Percentiles rank a stretch among this genome's conserved stretches.
phyloP scores from a whole-genome alignment of 805 yeast species.

The Vanderwaltozyma polyspora region DNA sequence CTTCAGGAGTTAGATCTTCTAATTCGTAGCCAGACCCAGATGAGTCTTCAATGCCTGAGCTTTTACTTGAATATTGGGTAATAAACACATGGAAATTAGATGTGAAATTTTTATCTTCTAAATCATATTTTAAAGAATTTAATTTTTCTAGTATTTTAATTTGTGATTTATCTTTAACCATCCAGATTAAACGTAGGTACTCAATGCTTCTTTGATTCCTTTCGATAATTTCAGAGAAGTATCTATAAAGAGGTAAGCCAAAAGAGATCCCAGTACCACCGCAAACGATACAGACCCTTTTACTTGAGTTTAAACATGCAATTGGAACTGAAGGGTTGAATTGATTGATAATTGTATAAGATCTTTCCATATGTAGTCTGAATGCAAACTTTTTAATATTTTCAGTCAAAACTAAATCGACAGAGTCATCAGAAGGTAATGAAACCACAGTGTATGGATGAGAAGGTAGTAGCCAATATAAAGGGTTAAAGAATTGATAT shows the following conservation, averaged over 20 bases:
- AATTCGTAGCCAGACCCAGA: no score
- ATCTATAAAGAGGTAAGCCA: constrained; percentile 42
- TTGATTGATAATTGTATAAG: constrained; percentile 32
- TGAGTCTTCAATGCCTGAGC: constrained; percentile 1
- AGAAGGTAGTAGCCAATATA: constrained; percentile 42
- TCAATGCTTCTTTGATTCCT: constrained; percentile 4
- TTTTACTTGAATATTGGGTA: constrained; percentile 8
- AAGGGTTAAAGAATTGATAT: constrained; percentile 26
- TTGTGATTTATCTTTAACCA: constrained; percentile 37
- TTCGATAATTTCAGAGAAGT: constrained; percentile 11
- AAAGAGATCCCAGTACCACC: constrained; percentile 71
- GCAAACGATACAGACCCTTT: constrained; percentile 42
- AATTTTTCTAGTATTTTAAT: constrained; percentile 30
- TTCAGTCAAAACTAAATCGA: constrained; percentile 37
- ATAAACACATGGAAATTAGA: constrained; percentile 7
- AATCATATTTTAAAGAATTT: constrained; percentile 3
- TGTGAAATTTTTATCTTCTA: constrained; percentile 2
- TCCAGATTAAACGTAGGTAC: constrained; percentile 42
- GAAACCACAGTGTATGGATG: constrained; percentile 61
- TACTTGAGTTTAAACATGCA: constrained; percentile 37
- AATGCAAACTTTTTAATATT: constrained; percentile 19
- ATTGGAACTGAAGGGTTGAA: constrained; percentile 34
- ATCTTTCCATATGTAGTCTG: constrained; percentile 22
- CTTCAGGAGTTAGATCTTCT: neutral
- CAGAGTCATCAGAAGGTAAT: constrained; percentile 27